Evolutionary conservation across 306 rosid species (phyloP), one percentile per base, ranked within the genome.

Genomic region (Ormosia semicastrata): DNA sequence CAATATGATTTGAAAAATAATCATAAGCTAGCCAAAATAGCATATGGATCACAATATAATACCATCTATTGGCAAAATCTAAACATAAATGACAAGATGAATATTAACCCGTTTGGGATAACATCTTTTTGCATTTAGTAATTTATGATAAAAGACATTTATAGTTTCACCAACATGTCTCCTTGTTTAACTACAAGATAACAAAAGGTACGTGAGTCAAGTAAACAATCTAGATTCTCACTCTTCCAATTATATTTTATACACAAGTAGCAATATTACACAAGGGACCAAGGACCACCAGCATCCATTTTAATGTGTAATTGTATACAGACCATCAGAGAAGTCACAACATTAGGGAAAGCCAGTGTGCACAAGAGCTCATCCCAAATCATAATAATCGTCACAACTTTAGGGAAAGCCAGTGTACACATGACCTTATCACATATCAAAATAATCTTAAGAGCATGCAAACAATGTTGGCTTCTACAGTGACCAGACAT

Each of bases 121-220:
- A 80, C 9, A 78, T 60, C 34, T 50, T 30, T 66, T 66, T 40
- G 62, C 47, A 34, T 18, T 33, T 13, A 67, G 43, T 24, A 46
- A 65, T 47, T 71, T 34, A 66, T 14, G 46, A 57, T 46, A 72
- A 66, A 46, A 67, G 43, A 67, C 41, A 66, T 47, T 39, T 62
- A 15, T 60, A 69, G 78, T 4, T 41, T 37, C 49, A 49, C 74
- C 70, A 71, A 53, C 36, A 62, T 59, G 68, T 47, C 78, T 80
- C 79, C 70, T 34, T 81, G 72, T 44, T 59, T 43, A 29, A 75
- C 52, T 52, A 72, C 34, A 34, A 6, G 64, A 43, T 49, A 37
- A 84, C 34, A 79, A 70, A 74, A 46, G 32, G 58, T 9, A 14
- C 24, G 24, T 6, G 8, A 39, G 39, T 39, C 24, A 75, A 58